These are phyloP conservation scores for Hyaloscypha bicolor DNA, from an alignment of 495 filamentous ascomycete genomes.

Conservation along the genomic window DNA sequence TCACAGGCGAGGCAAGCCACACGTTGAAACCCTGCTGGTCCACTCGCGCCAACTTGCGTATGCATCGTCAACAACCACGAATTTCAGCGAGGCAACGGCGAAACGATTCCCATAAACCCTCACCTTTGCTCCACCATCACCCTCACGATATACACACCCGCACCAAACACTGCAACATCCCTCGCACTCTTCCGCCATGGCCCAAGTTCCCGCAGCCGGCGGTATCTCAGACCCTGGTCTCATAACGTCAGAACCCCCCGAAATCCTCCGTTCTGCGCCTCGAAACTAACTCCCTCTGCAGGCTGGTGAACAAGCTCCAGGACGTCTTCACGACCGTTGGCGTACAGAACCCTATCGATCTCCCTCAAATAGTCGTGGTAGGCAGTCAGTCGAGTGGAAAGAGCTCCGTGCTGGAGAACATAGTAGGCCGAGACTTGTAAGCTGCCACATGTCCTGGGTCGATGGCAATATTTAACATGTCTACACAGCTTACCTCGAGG, in stretches of 20 bases:
- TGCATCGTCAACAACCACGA: conserved; percentile 14
- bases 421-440: conserved; percentile 98
- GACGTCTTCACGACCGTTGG: conserved; percentile 99
- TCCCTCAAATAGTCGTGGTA: conserved; percentile 98
- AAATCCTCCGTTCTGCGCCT: conserved; percentile 27
- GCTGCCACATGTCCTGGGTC: conserved; percentile 35
- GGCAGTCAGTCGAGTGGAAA: conserved; percentile 99
- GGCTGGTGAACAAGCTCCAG: conserved; percentile 97
- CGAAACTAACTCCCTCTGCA: conserved; percentile 43
- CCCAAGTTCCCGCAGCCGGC: conserved; percentile 37
- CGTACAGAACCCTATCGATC: conserved; percentile 98
- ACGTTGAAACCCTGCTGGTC: not conserved
- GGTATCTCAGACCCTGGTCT: conserved; percentile 62
- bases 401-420: conserved; percentile 99
- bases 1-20: not conserved
- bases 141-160: not conserved
- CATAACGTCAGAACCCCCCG: conserved; percentile 51
- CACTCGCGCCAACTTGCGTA: conserved; percentile 23
- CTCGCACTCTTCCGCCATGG: conserved; percentile 29
- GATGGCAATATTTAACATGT: conserved; percentile 18
- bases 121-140: conserved; percentile 4
- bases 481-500: conserved; percentile 85
- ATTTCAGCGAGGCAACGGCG: conserved; percentile 16
- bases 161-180: conserved; percentile 7
- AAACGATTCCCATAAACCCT: conserved; percentile 14